Base-by-base conservation (phyloP, 768 basidiomycete species). In the Lactarius akahatsu region DNA sequence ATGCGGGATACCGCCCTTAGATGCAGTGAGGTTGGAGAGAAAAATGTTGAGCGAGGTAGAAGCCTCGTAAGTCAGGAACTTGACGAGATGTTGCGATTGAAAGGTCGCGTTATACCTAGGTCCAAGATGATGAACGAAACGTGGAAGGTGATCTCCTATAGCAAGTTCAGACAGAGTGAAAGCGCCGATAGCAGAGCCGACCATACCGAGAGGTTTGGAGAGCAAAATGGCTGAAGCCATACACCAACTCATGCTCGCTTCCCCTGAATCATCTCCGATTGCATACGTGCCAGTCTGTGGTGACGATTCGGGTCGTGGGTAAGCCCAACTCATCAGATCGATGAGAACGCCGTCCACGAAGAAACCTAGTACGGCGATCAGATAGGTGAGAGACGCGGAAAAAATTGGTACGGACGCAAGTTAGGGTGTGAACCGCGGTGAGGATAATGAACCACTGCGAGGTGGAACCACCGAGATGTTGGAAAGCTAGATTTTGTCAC, bases 31-130 rank as follows among this genome's bases (percentile, higher is more conserved):
- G 41, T 78, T 82, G 38, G 81, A 79, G 20, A 95, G 77, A 70
- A 86, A 86, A 80, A 94, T 91, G 73, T 91, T 93, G 61, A 94
- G 80, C 0, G 91, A 91, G 0, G 92, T 92, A 5, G 89, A 85
- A 0, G 90, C 90, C 70, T 92, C 90, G 74, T 94, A 95, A 0
- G 92, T 95, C 57, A 94, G 77, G 74, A 93, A 93, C 55, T 84
- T 87, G 69, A 86, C 79, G 41, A 94, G 81, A 3, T 82, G 74
- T 10, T 80, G 81, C 57, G 92, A 89, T 73, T 92, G 92, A 74
- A 93, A 92, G 54, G 86, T 86, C 26, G 86, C 87, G 1, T 80
- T 79, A 66, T 94, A 94, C 54, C 88, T 84, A 10, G 92, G 92
- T 4, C 92, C 90, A 13, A 95, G 84, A 71, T 92, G 90, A 72